Conservation (phyloP, 495 filamentous ascomycete species). For the Lasiosphaeria hispida region DNA sequence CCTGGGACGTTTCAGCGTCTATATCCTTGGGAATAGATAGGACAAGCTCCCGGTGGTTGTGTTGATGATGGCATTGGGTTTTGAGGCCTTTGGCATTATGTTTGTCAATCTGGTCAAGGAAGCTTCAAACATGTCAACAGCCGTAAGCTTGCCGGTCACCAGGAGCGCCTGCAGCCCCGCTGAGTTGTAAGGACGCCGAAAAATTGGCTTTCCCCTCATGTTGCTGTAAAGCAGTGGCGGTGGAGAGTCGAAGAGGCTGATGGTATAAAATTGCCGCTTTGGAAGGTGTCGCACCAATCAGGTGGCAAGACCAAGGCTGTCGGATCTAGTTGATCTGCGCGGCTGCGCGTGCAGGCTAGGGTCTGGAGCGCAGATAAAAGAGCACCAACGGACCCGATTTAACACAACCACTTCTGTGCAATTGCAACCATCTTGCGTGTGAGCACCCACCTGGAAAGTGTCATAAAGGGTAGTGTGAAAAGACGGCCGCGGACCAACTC, state of each 20-base stretch:
- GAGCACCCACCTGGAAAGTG: too few species aligned
- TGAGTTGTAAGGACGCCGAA: background rate
- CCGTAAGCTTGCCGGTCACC: background rate
- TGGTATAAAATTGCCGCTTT: background rate
- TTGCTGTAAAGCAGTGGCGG: background rate
- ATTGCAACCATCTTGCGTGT: too few species aligned
- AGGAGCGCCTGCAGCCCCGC: background rate
- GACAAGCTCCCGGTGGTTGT: background rate
- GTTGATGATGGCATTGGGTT: constrained; percentile 10
- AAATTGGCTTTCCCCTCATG: background rate
- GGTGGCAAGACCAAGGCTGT: too few species aligned
- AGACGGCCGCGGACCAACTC: too few species aligned
- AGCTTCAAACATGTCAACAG: background rate
- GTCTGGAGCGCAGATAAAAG: too few species aligned
- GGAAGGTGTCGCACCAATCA: too few species aligned
- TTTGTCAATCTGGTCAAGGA: background rate
- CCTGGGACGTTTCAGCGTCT: constrained; percentile 2
- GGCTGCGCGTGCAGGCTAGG: too few species aligned
- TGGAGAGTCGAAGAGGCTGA: background rate
- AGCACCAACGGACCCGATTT: too few species aligned
- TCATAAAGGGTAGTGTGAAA: too few species aligned
- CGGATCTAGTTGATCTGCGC: too few species aligned
- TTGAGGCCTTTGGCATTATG: background rate
- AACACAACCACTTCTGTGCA: too few species aligned
- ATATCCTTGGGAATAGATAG: background rate